Conservation (phyloP, 257 asterid species). For the Salvia rosmarinus region DNA sequence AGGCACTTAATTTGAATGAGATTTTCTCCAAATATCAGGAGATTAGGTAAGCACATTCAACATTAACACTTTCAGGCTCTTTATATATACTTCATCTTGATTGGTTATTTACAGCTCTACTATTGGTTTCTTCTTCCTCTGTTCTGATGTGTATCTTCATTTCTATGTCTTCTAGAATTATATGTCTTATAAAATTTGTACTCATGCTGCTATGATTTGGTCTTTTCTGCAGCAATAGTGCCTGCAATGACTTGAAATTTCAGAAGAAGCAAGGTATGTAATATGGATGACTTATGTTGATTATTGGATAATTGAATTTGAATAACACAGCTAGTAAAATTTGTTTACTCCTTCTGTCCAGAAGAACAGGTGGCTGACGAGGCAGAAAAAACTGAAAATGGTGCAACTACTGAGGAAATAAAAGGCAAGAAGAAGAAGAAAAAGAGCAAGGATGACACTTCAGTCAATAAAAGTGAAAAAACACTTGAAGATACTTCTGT, state of each 20-base stretch:
- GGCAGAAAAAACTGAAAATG: constrained; percentile 35
- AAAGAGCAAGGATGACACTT: constrained; percentile 39
- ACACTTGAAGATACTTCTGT: constrained; percentile 15
- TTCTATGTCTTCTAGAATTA: not conserved
- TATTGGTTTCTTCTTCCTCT: not conserved
- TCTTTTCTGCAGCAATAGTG: constrained; percentile 51
- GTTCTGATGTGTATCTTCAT: not conserved
- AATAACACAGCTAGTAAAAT: not conserved
- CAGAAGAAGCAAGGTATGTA: constrained; percentile 51
- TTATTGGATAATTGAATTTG: not conserved
- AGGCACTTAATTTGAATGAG: constrained; percentile 63
- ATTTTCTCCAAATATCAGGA: constrained; percentile 57
- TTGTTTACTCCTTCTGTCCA: constrained; percentile 27
- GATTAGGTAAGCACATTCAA: constrained; percentile 47
- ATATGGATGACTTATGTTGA: not conserved
- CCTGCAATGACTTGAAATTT: constrained; percentile 27
- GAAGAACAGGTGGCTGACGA: constrained; percentile 29
- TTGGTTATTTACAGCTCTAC: not conserved
- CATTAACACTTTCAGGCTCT: not conserved
- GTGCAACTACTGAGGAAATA: constrained; percentile 36
- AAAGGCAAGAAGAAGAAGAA: constrained; percentile 43
- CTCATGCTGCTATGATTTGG: constrained; percentile 35
- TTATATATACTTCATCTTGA: not conserved
- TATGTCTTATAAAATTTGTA: not conserved
- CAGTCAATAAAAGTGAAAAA: constrained; percentile 28